phyloP scores from a whole-genome alignment of 1,139 yeast species.

The Geotrichum phurueaensis region DNA sequence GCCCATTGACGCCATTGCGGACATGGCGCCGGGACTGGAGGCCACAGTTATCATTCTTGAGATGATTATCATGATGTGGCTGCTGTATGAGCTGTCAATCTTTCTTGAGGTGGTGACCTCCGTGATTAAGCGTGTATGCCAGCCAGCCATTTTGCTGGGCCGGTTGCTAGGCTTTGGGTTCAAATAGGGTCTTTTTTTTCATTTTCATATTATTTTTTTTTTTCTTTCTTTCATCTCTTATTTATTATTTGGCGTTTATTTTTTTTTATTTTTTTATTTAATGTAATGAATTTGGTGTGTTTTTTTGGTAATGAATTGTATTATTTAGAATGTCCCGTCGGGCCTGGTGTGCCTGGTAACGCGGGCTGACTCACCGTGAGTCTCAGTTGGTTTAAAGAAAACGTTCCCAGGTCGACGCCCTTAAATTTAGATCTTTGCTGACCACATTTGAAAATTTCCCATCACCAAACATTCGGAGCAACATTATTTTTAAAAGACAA shows the following conservation, averaged over 20 bases:
- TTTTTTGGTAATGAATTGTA: neutral
- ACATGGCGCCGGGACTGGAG: conserved; percentile 27
- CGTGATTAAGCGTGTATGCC: conserved; percentile 29
- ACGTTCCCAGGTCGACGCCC: neutral
- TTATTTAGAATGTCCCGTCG: neutral
- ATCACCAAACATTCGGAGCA: neutral
- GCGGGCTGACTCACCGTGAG: neutral
- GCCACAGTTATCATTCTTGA: conserved; percentile 30
- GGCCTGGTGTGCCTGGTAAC: neutral
- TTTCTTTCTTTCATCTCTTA: neutral
- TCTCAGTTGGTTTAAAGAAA: neutral
- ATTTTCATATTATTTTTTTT: neutral
- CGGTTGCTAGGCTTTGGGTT: conserved; percentile 19
- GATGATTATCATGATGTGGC: conserved; percentile 31
- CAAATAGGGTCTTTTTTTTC: neutral
- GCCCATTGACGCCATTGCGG: conserved; percentile 31
- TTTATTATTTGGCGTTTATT: neutral
- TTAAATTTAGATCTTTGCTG: neutral
- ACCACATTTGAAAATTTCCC: neutral
- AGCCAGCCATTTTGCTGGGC: conserved; percentile 32
- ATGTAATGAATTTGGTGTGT: neutral
- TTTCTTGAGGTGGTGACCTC: conserved; percentile 30
- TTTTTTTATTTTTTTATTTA: neutral
- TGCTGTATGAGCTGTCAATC: conserved; percentile 31
- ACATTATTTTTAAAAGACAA: neutral